Percentiles rank a stretch among this genome's conserved stretches.
Conservation (phyloP, 2,329 filamentous ascomycete species). For the Rhexocercosporidium sp. region DNA sequence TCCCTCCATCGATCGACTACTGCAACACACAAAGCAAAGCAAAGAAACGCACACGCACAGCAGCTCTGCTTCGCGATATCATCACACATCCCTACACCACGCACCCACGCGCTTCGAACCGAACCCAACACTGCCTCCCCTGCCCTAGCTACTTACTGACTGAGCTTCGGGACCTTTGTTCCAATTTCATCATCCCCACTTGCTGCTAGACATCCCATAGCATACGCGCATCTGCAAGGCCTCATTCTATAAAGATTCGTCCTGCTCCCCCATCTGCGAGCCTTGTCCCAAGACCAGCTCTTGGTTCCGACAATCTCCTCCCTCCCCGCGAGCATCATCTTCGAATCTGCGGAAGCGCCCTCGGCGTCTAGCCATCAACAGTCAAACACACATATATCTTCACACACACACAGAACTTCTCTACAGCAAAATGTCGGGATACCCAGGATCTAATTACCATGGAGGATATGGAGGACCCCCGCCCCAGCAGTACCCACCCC, state of each 20-base stretch:
- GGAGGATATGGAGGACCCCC: conserved; percentile 49
- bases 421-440: conserved; percentile 63
- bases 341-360: conserved; percentile 21
- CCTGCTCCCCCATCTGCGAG: conserved; percentile 22
- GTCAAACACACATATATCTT: conserved; percentile 15
- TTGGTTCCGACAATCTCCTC: conserved; percentile 9
- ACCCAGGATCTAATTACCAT: conserved; percentile 60
- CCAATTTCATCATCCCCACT: conserved; percentile 29
- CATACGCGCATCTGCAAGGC: conserved; percentile 6
- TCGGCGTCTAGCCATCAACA: conserved; percentile 29
- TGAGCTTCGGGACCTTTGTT: conserved; percentile 15
- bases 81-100: conserved; percentile 6
- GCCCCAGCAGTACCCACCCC: conserved; percentile 51
- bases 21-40: conserved; percentile 11
- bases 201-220: conserved; percentile 19
- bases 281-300: conserved; percentile 23
- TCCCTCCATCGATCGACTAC: conserved; percentile 5
- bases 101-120: not conserved
- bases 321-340: conserved; percentile 7
- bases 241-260: conserved; percentile 33
- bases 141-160: conserved; percentile 24
- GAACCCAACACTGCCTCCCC: conserved; percentile 19
- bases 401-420: conserved; percentile 8
- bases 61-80: conserved; percentile 6
- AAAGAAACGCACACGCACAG: not conserved